Base-by-base conservation (phyloP, 2,329 filamentous ascomycete genomes). In the Fusarium udum region DNA sequence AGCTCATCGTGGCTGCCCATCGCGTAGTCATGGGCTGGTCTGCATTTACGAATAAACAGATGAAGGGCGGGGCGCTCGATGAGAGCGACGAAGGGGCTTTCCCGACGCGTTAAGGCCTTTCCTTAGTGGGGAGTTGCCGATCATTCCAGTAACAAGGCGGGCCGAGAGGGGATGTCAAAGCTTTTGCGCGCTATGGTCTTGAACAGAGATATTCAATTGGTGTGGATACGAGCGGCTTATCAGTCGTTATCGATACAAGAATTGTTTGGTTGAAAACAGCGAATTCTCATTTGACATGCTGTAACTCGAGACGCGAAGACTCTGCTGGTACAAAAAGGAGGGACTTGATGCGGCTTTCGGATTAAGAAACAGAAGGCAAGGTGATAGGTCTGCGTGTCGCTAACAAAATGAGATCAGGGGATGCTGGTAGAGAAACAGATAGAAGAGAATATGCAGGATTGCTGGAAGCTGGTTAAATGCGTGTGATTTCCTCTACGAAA, bases 401-500 rank as follows among this genome's bases (percentile, higher is more conserved):
- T n/a, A n/a, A n/a, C n/a, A n/a, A n/a, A n/a, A n/a, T n/a, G n/a
- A n/a, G n/a, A n/a, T n/a, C n/a, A n/a, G n/a, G n/a, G n/a, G n/a
- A n/a, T n/a, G n/a, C 15, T 45, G 5, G 16, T 4, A 13, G n/a
- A 45, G 6, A 43, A 26, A 26, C 0, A 26, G 15, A 12, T 24
- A 16, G 15, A 26, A 7, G 5, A 45, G 22, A 26, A 26, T 26
- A 26, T 8, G 10, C 7, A 24, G n/a, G n/a, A 18, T 13, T 43
- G 10, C 4, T 26, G 3, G n/a, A 43, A 43, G 42, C n/a, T 18
- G 15, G 7, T 1, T 42, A 6, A 15, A 42, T 14, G 10, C 10
- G 3, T 2, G 4, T 6, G 16, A 26, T 45, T 7, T 13, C 6
- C n/a, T n/a, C n/a, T n/a, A n/a, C n/a, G n/a, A n/a, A n/a, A n/a